These are phyloP conservation scores for Artemisia argyi DNA, from an alignment of 129 eudicot genomes.

Conservation along the genomic window DNA sequence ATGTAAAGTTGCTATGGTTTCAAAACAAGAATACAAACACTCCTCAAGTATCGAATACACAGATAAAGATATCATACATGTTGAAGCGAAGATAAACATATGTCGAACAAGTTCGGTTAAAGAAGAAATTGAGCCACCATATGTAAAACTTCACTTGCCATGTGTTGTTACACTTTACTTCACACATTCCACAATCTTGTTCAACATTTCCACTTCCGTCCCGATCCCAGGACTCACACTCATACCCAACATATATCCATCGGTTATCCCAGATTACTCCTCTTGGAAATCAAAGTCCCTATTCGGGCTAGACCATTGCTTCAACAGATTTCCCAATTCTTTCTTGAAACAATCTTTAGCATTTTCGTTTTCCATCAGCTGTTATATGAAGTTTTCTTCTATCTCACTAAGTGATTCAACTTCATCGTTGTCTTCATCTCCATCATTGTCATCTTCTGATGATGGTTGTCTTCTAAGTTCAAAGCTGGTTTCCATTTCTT, in stretches of 20 bases:
- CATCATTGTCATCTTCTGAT: slow-evolving; percentile 35
- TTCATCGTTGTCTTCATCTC: slow-evolving; percentile 36
- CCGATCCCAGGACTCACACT: slow-evolving; percentile 33
- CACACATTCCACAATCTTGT: slow-evolving; percentile 38
- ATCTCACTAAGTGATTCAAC: slow-evolving; percentile 66
- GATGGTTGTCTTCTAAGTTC: slow-evolving; percentile 51
- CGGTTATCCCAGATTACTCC: slow-evolving; percentile 48
- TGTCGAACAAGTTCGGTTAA: no score
- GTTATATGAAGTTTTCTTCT: slow-evolving; percentile 67
- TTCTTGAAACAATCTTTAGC: slow-evolving; percentile 63
- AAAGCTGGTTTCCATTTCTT: slow-evolving; percentile 81
- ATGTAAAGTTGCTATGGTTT: no score
- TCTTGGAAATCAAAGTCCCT: slow-evolving; percentile 41
- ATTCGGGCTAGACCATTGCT: slow-evolving; percentile 37
- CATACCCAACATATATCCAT: slow-evolving; percentile 44
- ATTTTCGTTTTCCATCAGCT: slow-evolving; percentile 50
- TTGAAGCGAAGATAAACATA: no score
- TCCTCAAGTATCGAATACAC: no score
- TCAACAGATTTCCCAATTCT: slow-evolving; percentile 47
- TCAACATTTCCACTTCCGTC: slow-evolving; percentile 42
- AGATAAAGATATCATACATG: no score
- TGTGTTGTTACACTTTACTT: slow-evolving; percentile 9
- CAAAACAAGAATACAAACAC: no score
- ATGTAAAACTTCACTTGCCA: no score
- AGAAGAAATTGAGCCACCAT: no score